phyloP scores from a whole-genome alignment of 2,329 filamentous ascomycete species.

The Pestalotiopsis sp. region DNA sequence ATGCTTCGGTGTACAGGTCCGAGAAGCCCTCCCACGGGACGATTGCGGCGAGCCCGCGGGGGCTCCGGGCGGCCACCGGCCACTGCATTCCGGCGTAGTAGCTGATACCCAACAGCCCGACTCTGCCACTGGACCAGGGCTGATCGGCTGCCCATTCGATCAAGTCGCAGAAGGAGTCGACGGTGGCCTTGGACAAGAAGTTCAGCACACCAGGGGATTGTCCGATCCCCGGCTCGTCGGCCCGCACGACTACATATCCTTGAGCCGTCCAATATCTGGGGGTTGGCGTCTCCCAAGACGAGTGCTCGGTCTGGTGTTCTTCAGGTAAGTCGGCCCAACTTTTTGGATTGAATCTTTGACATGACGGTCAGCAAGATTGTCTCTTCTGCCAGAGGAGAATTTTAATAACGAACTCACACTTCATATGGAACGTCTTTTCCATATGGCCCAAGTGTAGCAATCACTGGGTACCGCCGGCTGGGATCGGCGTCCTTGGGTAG shows the following conservation, averaged over 20 bases:
- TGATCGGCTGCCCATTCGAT: slow-evolving; percentile 52
- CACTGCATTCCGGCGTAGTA: slow-evolving; percentile 53
- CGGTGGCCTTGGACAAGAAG: slow-evolving; percentile 50
- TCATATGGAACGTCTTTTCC: slow-evolving; percentile 72
- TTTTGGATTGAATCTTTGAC: neutral
- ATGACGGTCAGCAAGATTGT: neutral
- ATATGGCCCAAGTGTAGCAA: slow-evolving; percentile 74
- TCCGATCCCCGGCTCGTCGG: slow-evolving; percentile 50
- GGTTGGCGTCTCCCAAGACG: slow-evolving; percentile 62
- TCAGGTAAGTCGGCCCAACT: neutral
- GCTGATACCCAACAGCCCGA: slow-evolving; percentile 50
- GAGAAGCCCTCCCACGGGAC: slow-evolving; percentile 56
- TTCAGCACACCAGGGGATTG: slow-evolving; percentile 50
- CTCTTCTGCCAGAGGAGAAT: slow-evolving; percentile 47
- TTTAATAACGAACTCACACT: slow-evolving; percentile 42
- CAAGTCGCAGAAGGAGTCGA: slow-evolving; percentile 50
- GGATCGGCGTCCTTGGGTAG: slow-evolving; percentile 30
- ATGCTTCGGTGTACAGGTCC: slow-evolving; percentile 58
- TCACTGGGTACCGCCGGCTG: slow-evolving; percentile 53
- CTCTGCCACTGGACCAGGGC: slow-evolving; percentile 49
- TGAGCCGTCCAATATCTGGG: slow-evolving; percentile 57
- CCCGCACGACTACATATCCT: slow-evolving; percentile 58
- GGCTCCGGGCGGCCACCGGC: slow-evolving; percentile 48
- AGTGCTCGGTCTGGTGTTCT: slow-evolving; percentile 54
- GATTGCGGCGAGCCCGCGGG: slow-evolving; percentile 49